These are phyloP conservation scores for Coix lacrymajobi DNA, from an alignment of 176 grass and related monocot genomes.

Conservation along the genomic window DNA sequence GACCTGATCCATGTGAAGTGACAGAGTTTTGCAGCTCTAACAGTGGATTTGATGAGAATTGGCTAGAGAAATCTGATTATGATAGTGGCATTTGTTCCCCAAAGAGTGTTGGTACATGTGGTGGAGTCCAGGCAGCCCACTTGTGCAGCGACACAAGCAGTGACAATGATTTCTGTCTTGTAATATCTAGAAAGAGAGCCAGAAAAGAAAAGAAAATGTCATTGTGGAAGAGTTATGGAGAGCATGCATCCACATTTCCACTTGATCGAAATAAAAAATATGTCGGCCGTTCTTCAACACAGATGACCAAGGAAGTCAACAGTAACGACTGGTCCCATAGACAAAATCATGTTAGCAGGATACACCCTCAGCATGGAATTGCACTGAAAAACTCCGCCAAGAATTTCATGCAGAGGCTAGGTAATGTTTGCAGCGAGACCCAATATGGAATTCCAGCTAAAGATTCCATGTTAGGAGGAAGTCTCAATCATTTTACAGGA, in stretches of 20 bases:
- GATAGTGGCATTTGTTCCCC: slow-evolving; percentile 32
- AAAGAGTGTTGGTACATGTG: slow-evolving; percentile 3
- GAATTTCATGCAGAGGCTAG: slow-evolving; percentile 6
- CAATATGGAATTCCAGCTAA: background rate
- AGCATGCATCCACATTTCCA: background rate
- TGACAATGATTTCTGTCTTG: slow-evolving; percentile 53
- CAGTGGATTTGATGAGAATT: slow-evolving; percentile 29
- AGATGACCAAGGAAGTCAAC: slow-evolving; percentile 32
- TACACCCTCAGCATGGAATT: slow-evolving; percentile 28
- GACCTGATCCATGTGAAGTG: background rate
- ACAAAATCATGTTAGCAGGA: slow-evolving; percentile 20
- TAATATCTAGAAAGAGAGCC: slow-evolving; percentile 64
- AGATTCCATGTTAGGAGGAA: slow-evolving; percentile 26
- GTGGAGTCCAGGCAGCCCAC: background rate
- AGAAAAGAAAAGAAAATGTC: slow-evolving; percentile 54
- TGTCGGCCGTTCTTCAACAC: slow-evolving; percentile 16
- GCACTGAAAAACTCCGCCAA: slow-evolving; percentile 19
- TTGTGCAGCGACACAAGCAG: slow-evolving; percentile 24
- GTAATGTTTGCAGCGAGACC: slow-evolving; percentile 14
- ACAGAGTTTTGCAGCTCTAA: slow-evolving; percentile 17
- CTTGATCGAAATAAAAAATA: slow-evolving; percentile 30
- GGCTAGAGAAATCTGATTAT: slow-evolving; percentile 25
- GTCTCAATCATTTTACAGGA: slow-evolving; percentile 9
- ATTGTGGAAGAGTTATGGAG: slow-evolving; percentile 26
- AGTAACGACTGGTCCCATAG: slow-evolving; percentile 8